Evolutionary conservation across 805 yeast species (phyloP).

Genomic region (Candida chilensis): DNA sequence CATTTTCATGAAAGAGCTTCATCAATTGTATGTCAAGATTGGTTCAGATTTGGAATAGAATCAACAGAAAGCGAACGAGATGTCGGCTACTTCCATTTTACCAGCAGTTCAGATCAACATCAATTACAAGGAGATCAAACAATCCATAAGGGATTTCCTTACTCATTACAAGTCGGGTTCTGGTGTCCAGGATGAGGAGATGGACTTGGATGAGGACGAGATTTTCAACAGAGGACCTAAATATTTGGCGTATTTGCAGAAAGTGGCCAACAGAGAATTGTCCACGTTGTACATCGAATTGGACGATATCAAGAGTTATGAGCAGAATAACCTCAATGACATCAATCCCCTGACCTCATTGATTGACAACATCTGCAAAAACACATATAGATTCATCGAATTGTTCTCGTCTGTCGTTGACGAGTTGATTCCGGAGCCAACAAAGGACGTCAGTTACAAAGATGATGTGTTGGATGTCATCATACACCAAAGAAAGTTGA

Average conservation of each 20-base stretch:
- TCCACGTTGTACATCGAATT: conserved; percentile 65
- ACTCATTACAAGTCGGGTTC: conserved; percentile 49
- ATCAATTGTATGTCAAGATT: too few species aligned
- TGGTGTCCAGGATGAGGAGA: conserved; percentile 13
- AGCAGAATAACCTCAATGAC: conserved; percentile 26
- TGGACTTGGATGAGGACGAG: conserved; percentile 12
- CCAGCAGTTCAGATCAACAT: conserved; percentile 65
- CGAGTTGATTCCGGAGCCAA: conserved; percentile 79
- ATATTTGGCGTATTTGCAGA: conserved; percentile 66
- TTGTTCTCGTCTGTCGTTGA: conserved; percentile 71
- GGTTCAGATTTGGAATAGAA: too few species aligned
- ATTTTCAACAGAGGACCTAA: conserved; percentile 42
- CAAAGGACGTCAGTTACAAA: conserved; percentile 64
- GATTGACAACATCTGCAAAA: conserved; percentile 53
- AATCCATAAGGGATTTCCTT: conserved; percentile 55
- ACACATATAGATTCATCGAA: conserved; percentile 75
- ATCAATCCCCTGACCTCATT: conserved; percentile 17
- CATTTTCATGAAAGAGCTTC: too few species aligned
- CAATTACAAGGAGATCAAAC: conserved; percentile 61
- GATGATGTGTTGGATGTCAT: conserved; percentile 93
- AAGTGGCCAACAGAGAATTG: conserved; percentile 75
- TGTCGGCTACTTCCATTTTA: conserved; percentile 17
- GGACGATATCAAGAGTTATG: conserved; percentile 74
- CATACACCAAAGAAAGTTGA: conserved; percentile 77
- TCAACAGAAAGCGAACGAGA: too few species aligned